A percentile compares a stretch with the other conserved stretches of the same genome.
phyloP scores from a whole-genome alignment of 1,284 basidiomycete species.

The Meripilus lineatus region DNA sequence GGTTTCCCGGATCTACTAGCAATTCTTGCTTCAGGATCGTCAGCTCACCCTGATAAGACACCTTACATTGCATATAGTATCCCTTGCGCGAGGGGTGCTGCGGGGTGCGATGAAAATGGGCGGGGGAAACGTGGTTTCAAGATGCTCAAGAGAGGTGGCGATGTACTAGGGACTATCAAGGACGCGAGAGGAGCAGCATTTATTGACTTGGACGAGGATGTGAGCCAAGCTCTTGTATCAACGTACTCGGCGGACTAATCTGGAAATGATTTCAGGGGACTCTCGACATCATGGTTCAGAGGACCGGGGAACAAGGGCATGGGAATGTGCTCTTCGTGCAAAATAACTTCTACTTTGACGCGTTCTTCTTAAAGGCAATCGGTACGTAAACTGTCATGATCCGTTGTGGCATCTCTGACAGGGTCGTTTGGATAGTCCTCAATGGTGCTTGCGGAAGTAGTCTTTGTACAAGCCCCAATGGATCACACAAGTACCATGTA shows the following conservation, averaged over 20 bases:
- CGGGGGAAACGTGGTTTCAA: slow-evolving; percentile 58
- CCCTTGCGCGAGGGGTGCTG: slow-evolving; percentile 55
- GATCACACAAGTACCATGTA: slow-evolving; percentile 69
- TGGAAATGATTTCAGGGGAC: slow-evolving; percentile 63
- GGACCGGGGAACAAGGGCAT: slow-evolving; percentile 62
- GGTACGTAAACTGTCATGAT: slow-evolving; percentile 40
- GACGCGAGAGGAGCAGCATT: slow-evolving; percentile 83
- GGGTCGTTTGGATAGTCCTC: slow-evolving; percentile 59
- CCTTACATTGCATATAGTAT: slow-evolving; percentile 73
- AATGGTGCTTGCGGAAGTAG: slow-evolving; percentile 90
- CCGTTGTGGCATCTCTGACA: neutral
- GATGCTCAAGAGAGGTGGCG: slow-evolving; percentile 55
- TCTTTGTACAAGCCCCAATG: slow-evolving; percentile 62
- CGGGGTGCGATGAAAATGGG: slow-evolving; percentile 48
- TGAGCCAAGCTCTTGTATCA: slow-evolving; percentile 34
- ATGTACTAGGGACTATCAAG: slow-evolving; percentile 59
- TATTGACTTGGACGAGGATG: slow-evolving; percentile 95
- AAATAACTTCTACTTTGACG: slow-evolving; percentile 98
- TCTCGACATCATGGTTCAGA: slow-evolving; percentile 88
- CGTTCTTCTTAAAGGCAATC: slow-evolving; percentile 97
- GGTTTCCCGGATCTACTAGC: slow-evolving; percentile 91
- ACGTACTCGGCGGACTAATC: neutral
- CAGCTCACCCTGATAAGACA: slow-evolving; percentile 35
- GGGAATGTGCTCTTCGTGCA: slow-evolving; percentile 82
- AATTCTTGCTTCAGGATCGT: slow-evolving; percentile 46